Evolutionary conservation across 805 yeast genomes (phyloP).

Genomic region (Candida anglica): DNA sequence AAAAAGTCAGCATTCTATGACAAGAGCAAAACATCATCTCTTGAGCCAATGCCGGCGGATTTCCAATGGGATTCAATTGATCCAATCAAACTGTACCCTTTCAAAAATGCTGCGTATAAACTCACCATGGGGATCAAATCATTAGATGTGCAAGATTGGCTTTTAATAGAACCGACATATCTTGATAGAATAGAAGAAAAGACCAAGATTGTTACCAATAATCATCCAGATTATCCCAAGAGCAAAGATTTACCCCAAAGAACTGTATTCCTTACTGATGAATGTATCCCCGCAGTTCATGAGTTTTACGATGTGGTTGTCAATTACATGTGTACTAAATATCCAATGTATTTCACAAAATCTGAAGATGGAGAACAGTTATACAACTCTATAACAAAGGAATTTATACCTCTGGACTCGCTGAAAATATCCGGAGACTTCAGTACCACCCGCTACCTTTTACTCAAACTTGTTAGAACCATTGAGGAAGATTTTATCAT

Average conservation of each 20-base stretch:
- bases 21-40: constrained; percentile 1
- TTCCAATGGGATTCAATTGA: constrained; percentile 23
- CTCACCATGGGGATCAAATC: constrained; percentile 60
- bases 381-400: constrained; percentile 23
- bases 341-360: constrained; percentile 32
- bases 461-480: constrained; percentile 21
- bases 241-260: constrained; percentile 20
- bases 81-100: constrained; percentile 41
- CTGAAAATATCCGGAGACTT: not conserved
- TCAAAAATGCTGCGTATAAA: constrained; percentile 55
- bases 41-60: constrained; percentile 14
- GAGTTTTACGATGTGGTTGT: constrained; percentile 32
- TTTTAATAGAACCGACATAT: constrained; percentile 35
- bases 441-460: constrained; percentile 10
- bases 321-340: constrained; percentile 31
- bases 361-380: constrained; percentile 11
- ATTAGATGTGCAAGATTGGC: constrained; percentile 36
- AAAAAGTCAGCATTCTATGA: constrained; percentile 1
- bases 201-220: constrained; percentile 22
- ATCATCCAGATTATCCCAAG: constrained; percentile 27
- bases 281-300: constrained; percentile 28
- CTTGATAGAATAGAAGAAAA: constrained; percentile 21
- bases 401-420: constrained; percentile 15
- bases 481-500: constrained; percentile 42
- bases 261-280: constrained; percentile 30